These are phyloP conservation scores for Trichoderma citrinoviride DNA, from an alignment of 2,329 filamentous ascomycete genomes.

Conservation along the genomic window DNA sequence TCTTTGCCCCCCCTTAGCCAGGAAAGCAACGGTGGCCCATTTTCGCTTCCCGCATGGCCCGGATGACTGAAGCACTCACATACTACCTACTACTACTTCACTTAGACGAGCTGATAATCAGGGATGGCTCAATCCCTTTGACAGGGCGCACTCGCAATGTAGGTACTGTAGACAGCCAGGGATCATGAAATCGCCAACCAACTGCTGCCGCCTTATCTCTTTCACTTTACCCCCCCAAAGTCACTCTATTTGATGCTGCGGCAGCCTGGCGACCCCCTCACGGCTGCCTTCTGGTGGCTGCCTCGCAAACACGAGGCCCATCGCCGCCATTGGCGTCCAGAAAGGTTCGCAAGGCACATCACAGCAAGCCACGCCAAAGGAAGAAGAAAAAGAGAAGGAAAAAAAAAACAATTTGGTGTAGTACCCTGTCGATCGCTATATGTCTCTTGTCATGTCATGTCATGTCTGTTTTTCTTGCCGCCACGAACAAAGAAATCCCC, in stretches of 20 bases:
- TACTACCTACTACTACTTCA: neutral
- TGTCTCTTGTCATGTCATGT: neutral
- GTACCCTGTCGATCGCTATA: neutral
- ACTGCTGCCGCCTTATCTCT: neutral
- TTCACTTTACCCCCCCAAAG: neutral
- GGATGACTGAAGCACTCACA: neutral
- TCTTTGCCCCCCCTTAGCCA: neutral
- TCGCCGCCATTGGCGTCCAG: neutral
- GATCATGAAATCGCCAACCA: neutral
- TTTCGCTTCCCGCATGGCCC: neutral
- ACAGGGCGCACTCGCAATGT: neutral
- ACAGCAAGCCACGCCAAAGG: neutral
- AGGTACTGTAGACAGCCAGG: neutral
- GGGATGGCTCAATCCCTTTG: neutral
- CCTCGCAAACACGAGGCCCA: slow-evolving; percentile 8
- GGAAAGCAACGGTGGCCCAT: too few relatives aligned
- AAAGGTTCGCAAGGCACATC: neutral
- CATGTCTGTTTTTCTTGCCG: too few relatives aligned
- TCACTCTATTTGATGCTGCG: slow-evolving; percentile 3
- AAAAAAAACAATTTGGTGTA: neutral
- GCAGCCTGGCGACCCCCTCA: slow-evolving; percentile 14
- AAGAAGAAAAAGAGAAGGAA: too few relatives aligned
- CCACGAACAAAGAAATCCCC: too few relatives aligned
- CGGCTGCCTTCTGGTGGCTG: slow-evolving; percentile 3
- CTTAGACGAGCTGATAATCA: too few relatives aligned